Evolutionary conservation across 2,329 filamentous ascomycete species (phyloP).

Genomic region (Cadophora sp.): DNA sequence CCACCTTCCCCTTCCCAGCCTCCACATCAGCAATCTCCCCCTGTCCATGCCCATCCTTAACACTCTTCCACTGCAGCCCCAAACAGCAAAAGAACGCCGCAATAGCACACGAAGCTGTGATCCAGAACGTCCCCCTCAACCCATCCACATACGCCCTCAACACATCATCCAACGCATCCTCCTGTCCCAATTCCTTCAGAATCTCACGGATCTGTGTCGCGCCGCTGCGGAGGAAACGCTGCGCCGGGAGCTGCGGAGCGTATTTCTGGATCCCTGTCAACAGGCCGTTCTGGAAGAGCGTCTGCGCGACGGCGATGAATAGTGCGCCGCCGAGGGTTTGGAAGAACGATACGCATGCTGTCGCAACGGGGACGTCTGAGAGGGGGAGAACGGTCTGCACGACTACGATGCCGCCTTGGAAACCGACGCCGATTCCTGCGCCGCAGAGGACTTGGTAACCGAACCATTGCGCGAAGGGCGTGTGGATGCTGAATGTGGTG

Average conservation of each 20-base stretch:
- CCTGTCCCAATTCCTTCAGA: slow-evolving; percentile 50
- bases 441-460: slow-evolving; percentile 60
- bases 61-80: slow-evolving; percentile 61
- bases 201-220: slow-evolving; percentile 57
- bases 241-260: slow-evolving; percentile 54
- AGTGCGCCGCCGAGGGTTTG: slow-evolving; percentile 71
- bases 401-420: slow-evolving; percentile 38
- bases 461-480: slow-evolving; percentile 58
- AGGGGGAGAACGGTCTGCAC: slow-evolving; percentile 59
- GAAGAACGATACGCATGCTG: slow-evolving; percentile 64
- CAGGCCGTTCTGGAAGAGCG: slow-evolving; percentile 71
- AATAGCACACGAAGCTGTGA: slow-evolving; percentile 56
- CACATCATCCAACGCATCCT: slow-evolving; percentile 53
- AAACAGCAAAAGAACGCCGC: slow-evolving; percentile 53
- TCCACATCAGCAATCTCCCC: slow-evolving; percentile 26
- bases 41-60: slow-evolving; percentile 51
- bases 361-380: slow-evolving; percentile 57
- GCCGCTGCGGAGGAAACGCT: slow-evolving; percentile 59
- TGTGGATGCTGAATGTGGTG: slow-evolving; percentile 50
- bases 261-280: slow-evolving; percentile 56
- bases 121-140: slow-evolving; percentile 58
- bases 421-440: slow-evolving; percentile 36
- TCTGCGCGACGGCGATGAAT: slow-evolving; percentile 69
- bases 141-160: slow-evolving; percentile 62
- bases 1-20: slow-evolving; percentile 10